Conservation (phyloP, 2,329 filamentous ascomycete species). For the Cladosporium cucumerinum region DNA sequence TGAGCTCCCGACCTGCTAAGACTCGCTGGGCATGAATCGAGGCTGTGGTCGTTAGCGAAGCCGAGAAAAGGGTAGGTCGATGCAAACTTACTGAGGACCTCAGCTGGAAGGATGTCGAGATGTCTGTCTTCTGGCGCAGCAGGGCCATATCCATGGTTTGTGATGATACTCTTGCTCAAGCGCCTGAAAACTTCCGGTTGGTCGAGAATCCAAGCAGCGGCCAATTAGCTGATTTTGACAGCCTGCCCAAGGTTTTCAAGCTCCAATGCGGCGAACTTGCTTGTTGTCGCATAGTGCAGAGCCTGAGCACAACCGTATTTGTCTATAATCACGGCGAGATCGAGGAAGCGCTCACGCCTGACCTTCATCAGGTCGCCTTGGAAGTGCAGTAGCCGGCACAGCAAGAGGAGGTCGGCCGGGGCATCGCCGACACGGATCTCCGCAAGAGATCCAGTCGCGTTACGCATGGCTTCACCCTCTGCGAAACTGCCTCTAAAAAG, state of each 20-base stretch:
- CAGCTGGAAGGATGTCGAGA: constrained; percentile 10
- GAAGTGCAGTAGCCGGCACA: constrained; percentile 20
- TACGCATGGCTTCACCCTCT: constrained; percentile 13
- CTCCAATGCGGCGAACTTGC: background rate
- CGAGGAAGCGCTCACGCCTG: background rate
- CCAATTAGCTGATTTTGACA: background rate
- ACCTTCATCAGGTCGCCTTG: background rate
- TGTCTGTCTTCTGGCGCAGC: background rate
- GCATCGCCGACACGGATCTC: constrained; percentile 19
- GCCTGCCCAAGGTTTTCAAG: background rate
- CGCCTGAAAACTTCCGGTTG: constrained; percentile 15
- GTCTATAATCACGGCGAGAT: constrained; percentile 18
- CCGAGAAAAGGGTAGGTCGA: background rate
- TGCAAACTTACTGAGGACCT: background rate
- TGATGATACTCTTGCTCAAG: constrained; percentile 17
- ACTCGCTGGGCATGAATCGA: background rate
- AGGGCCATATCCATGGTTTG: background rate
- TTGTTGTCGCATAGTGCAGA: background rate
- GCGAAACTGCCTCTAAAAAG: constrained; percentile 21
- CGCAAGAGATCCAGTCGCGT: background rate
- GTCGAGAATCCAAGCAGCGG: constrained; percentile 19
- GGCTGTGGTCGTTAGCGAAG: constrained; percentile 2
- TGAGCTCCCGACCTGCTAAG: background rate
- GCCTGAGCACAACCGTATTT: constrained; percentile 19
- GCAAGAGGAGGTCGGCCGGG: constrained; percentile 11